Evolutionary conservation across 2,329 filamentous ascomycete genomes (phyloP), one percentile per base, ranked within the genome.

Genomic region (Cercospora citrullina): DNA sequence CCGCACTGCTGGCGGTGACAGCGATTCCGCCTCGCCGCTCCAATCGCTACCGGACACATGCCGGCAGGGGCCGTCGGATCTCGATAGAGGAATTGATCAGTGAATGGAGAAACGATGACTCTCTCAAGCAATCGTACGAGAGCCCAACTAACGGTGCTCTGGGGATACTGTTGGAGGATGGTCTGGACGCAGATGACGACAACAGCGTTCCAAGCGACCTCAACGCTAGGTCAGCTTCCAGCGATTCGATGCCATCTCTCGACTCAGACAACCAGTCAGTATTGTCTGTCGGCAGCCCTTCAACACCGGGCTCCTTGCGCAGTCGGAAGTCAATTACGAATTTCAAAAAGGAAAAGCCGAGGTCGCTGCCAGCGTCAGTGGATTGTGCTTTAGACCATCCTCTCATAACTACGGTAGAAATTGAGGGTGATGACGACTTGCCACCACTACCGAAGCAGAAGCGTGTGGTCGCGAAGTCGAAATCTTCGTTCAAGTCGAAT

Each of bases 401-500:
- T 4, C 80, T 90, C 4, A 80, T 86, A 1, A 78, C 83, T 30
- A 78, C 78, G 48, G 74, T 74, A 31, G 72, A 72, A 1, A 16
- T 57, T 14, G 72, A 75, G 28, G 76, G 79, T 36, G 75, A 79
- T 45, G 77, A 72, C 68, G 75, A 73, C 71, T 73, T 79, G 31
- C 51, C 73, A 70, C 51, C 75, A 75, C 66, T 73, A 28, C 66
- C 64, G 30, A 70, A 73, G 66, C 70, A 75, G 53, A 71, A 73
- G n/a, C 36, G 76, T 16, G 70, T 77, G 23, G 73, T 78, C 30
- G 81, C 82, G 55, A 82, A 83, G 64, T 70, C 82, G 4, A 80
- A 79, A 61, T 81, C 80, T 18, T 84, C 83, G 1, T 87, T 89
- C 79, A 88, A 86, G 69, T 90, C 87, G 0, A 89, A 89, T 68